These are phyloP conservation scores for Ogataea naganishii DNA, from an alignment of 805 yeast species.

Conservation along the genomic window DNA sequence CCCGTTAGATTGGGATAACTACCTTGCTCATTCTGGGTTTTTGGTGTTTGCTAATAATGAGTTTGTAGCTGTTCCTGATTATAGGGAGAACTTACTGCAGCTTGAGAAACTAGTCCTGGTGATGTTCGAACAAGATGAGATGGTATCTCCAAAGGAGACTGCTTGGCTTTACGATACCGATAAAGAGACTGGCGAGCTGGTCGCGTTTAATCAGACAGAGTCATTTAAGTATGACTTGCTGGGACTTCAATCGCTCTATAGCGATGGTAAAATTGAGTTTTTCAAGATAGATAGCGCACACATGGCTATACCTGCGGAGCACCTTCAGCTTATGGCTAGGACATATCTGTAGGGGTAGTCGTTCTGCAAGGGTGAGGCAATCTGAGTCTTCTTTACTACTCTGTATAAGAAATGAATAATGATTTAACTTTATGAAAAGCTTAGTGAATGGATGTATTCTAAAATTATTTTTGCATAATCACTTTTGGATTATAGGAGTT, in stretches of 20 bases:
- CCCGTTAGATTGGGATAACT: constrained; percentile 39
- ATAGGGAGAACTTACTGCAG: constrained; percentile 31
- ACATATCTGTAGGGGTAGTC: constrained; percentile 41
- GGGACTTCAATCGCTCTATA: constrained; percentile 45
- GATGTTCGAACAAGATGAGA: constrained; percentile 52
- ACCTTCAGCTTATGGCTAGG: constrained; percentile 33
- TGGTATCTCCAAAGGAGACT: constrained; percentile 63
- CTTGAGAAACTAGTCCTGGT: constrained; percentile 52
- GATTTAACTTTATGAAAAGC: too few relatives aligned
- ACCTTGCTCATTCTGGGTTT: constrained; percentile 47
- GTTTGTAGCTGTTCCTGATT: constrained; percentile 21
- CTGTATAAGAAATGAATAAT: too few relatives aligned
- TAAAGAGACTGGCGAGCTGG: constrained; percentile 27
- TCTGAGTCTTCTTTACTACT: too few relatives aligned
- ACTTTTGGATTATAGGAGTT: neutral
- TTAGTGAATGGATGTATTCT: neutral
- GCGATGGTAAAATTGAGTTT: constrained; percentile 36
- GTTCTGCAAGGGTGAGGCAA: too few relatives aligned
- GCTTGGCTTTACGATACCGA: constrained; percentile 58
- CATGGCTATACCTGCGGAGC: constrained; percentile 52
- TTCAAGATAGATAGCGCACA: constrained; percentile 48
- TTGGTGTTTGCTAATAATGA: constrained; percentile 67
- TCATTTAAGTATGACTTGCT: constrained; percentile 47
- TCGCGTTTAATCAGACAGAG: constrained; percentile 40
- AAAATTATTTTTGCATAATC: constrained; percentile 1